These are phyloP conservation scores for Cytospora chrysosperma DNA, from an alignment of 2,329 filamentous ascomycete species.

Conservation along the genomic window DNA sequence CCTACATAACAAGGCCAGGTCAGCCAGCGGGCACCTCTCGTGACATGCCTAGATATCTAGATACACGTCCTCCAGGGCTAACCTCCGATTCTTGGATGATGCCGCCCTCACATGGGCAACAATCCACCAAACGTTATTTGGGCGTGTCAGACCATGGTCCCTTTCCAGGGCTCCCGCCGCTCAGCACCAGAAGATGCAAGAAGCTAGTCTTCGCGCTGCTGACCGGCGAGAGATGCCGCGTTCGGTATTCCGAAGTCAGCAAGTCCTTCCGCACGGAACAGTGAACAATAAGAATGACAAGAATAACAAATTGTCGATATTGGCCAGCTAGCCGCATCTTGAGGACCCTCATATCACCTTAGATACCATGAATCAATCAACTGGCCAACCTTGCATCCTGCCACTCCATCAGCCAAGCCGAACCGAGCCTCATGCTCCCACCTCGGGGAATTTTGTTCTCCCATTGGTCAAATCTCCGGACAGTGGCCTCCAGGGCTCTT, in stretches of 20 bases:
- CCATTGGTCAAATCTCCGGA: slow-evolving; percentile 13
- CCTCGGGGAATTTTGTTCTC: background rate
- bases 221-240: background rate
- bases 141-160: too few relatives aligned
- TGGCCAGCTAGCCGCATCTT: background rate
- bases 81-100: too few relatives aligned
- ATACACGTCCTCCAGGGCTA: too few relatives aligned
- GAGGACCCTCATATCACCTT: too few relatives aligned
- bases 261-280: background rate
- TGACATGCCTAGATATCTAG: too few relatives aligned
- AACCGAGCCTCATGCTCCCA: slow-evolving; percentile 12
- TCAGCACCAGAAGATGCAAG: background rate
- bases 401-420: background rate
- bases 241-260: background rate
- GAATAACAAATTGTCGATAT: background rate
- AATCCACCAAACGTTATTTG: too few relatives aligned
- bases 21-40: too few relatives aligned
- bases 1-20: too few relatives aligned
- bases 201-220: background rate
- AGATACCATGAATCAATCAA: too few relatives aligned
- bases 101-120: too few relatives aligned
- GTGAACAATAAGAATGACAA: too few relatives aligned
- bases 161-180: background rate
- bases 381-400: too few relatives aligned
- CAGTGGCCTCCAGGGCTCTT: slow-evolving; percentile 3